Conservation (phyloP, 768 basidiomycete species). For the Boletellus ananiceps region DNA sequence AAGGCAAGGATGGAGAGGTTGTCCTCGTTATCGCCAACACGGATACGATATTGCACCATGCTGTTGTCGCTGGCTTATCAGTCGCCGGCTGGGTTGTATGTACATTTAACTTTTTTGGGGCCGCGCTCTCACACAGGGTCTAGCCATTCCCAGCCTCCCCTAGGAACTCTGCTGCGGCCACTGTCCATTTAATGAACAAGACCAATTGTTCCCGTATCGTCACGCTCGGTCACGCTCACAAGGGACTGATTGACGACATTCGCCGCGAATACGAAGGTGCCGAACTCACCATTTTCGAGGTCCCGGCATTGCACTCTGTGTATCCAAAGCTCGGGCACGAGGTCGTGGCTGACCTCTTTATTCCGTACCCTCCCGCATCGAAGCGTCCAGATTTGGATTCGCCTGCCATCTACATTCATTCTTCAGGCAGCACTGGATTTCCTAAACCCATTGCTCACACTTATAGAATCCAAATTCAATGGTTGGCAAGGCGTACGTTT, state of each 20-base stretch:
- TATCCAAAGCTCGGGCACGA: conserved; percentile 37
- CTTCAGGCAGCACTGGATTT: conserved; percentile 41
- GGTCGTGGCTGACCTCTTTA: conserved; percentile 8
- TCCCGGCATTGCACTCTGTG: conserved; percentile 18
- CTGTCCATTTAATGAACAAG: conserved; percentile 19
- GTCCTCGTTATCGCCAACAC: conserved; percentile 31
- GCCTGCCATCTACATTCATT: conserved; percentile 17
- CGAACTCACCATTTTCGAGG: conserved; percentile 5
- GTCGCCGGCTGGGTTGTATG: conserved; percentile 5
- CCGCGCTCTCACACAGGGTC: neutral
- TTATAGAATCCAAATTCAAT: conserved; percentile 30
- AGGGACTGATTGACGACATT: conserved; percentile 10
- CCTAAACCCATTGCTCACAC: conserved; percentile 40
- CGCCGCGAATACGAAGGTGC: neutral
- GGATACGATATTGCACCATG: conserved; percentile 29
- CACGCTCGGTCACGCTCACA: conserved; percentile 7
- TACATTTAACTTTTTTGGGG: conserved; percentile 3
- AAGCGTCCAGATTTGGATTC: conserved; percentile 10
- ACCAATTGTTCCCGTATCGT: conserved; percentile 17
- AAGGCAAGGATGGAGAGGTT: conserved; percentile 21
- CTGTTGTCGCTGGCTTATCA: conserved; percentile 20
- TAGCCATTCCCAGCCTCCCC: conserved; percentile 25
- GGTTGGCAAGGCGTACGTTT: conserved; percentile 32
- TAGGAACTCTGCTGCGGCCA: conserved; percentile 17
- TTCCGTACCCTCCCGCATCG: conserved; percentile 3